Base-by-base conservation (phyloP, 169 alveolate genomes). In the Perkinsus chesapeaki region DNA sequence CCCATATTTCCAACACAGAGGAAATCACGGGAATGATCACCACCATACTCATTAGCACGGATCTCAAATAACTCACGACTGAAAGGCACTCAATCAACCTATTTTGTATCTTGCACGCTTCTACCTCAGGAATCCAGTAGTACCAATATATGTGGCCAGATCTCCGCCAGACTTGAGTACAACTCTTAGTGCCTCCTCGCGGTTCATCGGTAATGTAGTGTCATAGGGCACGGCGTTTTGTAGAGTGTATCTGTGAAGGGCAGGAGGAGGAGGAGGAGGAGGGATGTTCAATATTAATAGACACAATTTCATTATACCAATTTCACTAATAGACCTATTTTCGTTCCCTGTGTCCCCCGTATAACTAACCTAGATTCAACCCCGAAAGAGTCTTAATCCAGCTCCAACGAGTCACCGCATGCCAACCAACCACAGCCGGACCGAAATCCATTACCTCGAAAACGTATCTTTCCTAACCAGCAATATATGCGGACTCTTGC, bases 1-100 rank as follows among this genome's bases (percentile, higher is more conserved):
- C 98, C 98, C 98, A 96, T 96, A 5, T 96, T 96, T 0, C 98
- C 98, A 0, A 96, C 98, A 19, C 96, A 95, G 36, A 95, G 92
- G 91, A 96, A 96, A 92, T 95, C 97, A 91, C 93, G 93, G 31
- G 82, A 60, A 60, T 60, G 82, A 34, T 60, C 82, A 37, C 95
- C 95, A 60, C 94, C 95, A 47, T 93, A 94, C 94, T 95, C 93
- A 91, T 72, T 73, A 43, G 94, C 93, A 72, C 97, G 94, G n/a
- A 95, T 48, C 93, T 95, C 97, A 91, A 93, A 95, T 0, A 96
- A 93, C 94, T 96, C 98, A 72, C 98, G 93, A 39, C 96, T 93
- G 34, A 95, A 92, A 91, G 82, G 37, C 12, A 12, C 36, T 5
- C 1, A 27, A 34, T 20, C 82, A 0, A 60, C 82, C 82, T 23